Evolutionary conservation across 768 basidiomycete species (phyloP).

Genomic region (Rickenella mellea): DNA sequence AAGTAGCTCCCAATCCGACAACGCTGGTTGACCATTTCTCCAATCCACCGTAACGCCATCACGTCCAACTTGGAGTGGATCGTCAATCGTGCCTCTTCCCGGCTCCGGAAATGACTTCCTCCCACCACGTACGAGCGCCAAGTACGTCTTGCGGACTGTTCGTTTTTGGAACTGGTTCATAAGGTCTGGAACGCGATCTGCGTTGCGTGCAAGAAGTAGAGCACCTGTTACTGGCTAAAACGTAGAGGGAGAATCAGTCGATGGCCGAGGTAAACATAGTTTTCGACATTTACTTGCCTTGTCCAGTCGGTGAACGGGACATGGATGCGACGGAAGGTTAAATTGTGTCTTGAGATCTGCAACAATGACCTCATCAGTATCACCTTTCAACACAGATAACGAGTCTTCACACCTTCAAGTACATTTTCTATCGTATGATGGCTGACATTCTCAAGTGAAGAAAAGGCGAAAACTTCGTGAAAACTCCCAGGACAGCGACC

Average conservation of each 20-base stretch:
- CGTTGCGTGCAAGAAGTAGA: constrained; percentile 43
- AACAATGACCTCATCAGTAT: constrained; percentile 2
- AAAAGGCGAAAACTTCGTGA: constrained; percentile 9
- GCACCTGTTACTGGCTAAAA: constrained; percentile 53
- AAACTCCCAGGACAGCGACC: no score
- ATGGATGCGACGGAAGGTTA: constrained; percentile 26
- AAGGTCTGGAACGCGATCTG: constrained; percentile 33
- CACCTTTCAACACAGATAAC: constrained; percentile 1
- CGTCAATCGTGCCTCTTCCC: constrained; percentile 32
- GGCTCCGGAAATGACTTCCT: constrained; percentile 30
- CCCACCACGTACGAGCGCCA: constrained; percentile 54
- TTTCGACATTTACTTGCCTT: constrained; percentile 30
- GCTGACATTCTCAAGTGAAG: constrained; percentile 11
- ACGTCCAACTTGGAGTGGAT: constrained; percentile 30
- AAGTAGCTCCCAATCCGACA: constrained; percentile 51
- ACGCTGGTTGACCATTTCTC: constrained; percentile 24
- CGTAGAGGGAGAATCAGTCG: constrained; percentile 1
- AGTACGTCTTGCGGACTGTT: constrained; percentile 46
- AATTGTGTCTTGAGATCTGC: constrained; percentile 22
- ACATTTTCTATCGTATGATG: constrained; percentile 3
- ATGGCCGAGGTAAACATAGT: neutral
- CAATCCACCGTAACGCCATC: constrained; percentile 33
- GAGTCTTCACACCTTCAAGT: constrained; percentile 8
- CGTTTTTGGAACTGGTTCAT: constrained; percentile 44
- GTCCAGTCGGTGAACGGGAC: constrained; percentile 57